These are phyloP conservation scores for Oryza glumipatula DNA, from an alignment of 176 grass and related monocot species.

Conservation along the genomic window DNA sequence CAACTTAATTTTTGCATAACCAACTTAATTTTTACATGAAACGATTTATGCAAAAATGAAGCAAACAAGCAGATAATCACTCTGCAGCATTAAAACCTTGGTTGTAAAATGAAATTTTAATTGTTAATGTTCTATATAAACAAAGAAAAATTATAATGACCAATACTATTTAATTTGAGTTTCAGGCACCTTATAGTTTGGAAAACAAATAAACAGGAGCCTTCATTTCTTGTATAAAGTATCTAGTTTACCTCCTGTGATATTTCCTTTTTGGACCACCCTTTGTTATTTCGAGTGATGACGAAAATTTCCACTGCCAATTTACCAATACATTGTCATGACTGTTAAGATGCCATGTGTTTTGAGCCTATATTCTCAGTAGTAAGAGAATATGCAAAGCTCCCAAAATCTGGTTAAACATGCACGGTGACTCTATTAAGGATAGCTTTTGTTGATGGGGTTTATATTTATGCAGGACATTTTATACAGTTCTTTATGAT, in stretches of 20 bases:
- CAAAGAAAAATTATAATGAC: background rate
- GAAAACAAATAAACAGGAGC: background rate
- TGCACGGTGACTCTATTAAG: slow-evolving; percentile 16
- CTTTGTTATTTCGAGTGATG: background rate
- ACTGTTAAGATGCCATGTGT: background rate
- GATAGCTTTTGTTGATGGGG: background rate
- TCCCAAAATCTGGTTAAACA: slow-evolving; percentile 7
- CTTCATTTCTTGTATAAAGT: background rate
- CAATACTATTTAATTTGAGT: background rate
- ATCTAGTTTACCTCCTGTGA: background rate
- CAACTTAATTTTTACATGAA: background rate
- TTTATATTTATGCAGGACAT: slow-evolving; percentile 1
- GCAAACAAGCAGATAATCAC: slow-evolving; percentile 12
- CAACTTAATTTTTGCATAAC: background rate
- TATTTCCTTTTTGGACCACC: background rate
- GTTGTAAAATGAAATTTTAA: background rate
- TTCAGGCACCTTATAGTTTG: background rate
- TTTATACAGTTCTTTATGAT: background rate
- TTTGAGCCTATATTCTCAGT: background rate
- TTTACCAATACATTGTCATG: background rate
- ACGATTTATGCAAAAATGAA: slow-evolving; percentile 13
- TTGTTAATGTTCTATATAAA: background rate
- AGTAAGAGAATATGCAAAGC: background rate
- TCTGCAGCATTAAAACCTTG: too few relatives aligned
- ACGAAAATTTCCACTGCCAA: background rate